Base-by-base conservation (phyloP, 1,139 yeast species). In the Fermentozyma sake region DNA sequence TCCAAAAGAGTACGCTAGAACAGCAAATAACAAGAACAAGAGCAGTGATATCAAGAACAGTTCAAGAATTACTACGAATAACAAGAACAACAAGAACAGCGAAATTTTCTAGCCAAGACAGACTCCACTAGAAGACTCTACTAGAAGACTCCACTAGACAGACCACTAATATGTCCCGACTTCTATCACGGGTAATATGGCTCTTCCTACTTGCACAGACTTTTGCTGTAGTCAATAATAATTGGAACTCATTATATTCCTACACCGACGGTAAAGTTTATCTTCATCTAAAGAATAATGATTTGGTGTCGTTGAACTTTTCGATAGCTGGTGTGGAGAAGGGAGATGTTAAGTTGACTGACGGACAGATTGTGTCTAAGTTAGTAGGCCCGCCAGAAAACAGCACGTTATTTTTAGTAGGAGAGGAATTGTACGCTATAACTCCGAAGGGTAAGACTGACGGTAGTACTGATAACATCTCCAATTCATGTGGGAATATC, bases 171-270 rank as follows among this genome's bases (percentile, higher is more conserved):
- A n/a, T n/a, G n/a, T n/a, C n/a, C n/a, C n/a, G n/a, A n/a, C n/a
- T n/a, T n/a, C n/a, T n/a, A n/a, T n/a, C n/a, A n/a, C n/a, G n/a
- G n/a, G n/a, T n/a, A n/a, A n/a, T n/a, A n/a, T n/a, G n/a, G n/a
- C n/a, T n/a, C n/a, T n/a, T n/a, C n/a, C n/a, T n/a, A n/a, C n/a
- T n/a, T n/a, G n/a, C n/a, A n/a, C n/a, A n/a, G n/a, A n/a, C n/a
- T n/a, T n/a, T n/a, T n/a, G 18, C 18, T 16, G 18, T 16, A 7
- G 18, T 9, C 10, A 16, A 22, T 8, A 19, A 12, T 12, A 16
- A 23, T 12, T 61, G 68, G 63, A 58, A 58, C 23, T 55, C 70
- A 1, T 42, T 63, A 12, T 66, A 66, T 35, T 51, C 66, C 7
- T 58, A 58, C 20, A 38, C 47, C 6, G 49, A 52, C 9, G 69